Percentiles rank a stretch among this genome's conserved stretches.
These are phyloP conservation scores for Aphanomyces astaci DNA, from an alignment of 352 stramenopile genomes.

Conservation along the genomic window DNA sequence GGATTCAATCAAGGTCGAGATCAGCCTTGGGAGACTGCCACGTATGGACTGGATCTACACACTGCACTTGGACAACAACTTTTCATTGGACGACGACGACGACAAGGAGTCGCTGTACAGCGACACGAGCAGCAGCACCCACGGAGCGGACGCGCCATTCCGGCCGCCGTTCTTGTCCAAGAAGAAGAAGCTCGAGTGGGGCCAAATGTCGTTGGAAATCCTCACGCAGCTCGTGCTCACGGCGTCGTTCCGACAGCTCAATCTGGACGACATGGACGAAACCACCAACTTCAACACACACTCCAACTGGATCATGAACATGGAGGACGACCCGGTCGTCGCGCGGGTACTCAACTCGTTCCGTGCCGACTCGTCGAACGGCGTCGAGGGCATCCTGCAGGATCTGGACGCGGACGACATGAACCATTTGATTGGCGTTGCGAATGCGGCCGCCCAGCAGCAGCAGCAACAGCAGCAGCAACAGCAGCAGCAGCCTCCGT, in stretches of 20 bases:
- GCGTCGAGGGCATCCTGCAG: constrained; percentile 8
- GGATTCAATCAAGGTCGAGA: constrained; percentile 12
- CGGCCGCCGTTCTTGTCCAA: constrained; percentile 17
- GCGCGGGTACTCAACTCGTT: constrained; percentile 20
- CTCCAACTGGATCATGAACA: constrained; percentile 4
- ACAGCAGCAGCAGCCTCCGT: no score
- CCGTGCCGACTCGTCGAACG: constrained; percentile 14
- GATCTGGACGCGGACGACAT: constrained; percentile 14
- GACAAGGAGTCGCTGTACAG: background rate
- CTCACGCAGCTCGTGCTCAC: constrained; percentile 12
- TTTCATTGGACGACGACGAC: background rate
- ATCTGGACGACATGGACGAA: constrained; percentile 10
- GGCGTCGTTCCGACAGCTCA: constrained; percentile 15
- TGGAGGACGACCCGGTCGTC: constrained; percentile 22
- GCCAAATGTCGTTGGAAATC: constrained; percentile 21
- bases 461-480: no score
- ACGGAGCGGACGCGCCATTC: background rate
- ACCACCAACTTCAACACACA: background rate
- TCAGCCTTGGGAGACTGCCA: background rate
- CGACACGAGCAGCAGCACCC: background rate
- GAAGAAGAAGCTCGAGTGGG: constrained; percentile 23
- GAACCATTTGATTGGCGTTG: constrained; percentile 15
- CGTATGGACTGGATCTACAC: background rate
- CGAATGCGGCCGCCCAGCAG: background rate
- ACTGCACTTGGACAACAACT: background rate